Conservation (phyloP, 2,329 filamentous ascomycete species). For the Calonectria pseudoturangicola region DNA sequence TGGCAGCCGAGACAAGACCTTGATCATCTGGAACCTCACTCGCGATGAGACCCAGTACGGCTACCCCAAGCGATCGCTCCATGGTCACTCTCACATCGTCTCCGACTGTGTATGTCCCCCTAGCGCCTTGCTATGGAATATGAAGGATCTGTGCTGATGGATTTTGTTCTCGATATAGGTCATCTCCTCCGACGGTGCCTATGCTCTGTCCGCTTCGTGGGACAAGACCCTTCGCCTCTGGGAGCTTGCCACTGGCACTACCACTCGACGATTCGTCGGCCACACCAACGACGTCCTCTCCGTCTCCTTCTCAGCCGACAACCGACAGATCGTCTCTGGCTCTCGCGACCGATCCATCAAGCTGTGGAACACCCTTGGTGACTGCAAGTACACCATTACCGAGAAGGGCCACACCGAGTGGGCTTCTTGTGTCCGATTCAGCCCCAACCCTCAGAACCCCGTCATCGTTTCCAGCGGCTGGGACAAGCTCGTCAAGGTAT, state of each 20-base stretch:
- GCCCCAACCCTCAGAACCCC: constrained; percentile 99
- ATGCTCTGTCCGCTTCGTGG: constrained; percentile 99
- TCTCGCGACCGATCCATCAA: constrained; percentile 99
- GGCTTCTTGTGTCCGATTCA: constrained; percentile 99
- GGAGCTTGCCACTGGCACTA: constrained; percentile 98
- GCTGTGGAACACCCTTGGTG: constrained; percentile 99
- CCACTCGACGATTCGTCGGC: constrained; percentile 98
- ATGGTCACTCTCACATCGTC: constrained; percentile 99
- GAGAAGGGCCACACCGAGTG: constrained; percentile 99
- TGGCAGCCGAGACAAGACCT: constrained; percentile 96
- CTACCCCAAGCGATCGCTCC: constrained; percentile 98
- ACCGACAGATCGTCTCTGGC: constrained; percentile 99
- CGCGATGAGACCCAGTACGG: constrained; percentile 98
- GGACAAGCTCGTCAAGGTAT: constrained; percentile 99
- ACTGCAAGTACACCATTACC: constrained; percentile 99
- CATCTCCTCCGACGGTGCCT: constrained; percentile 99
- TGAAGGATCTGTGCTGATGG: constrained; percentile 47
- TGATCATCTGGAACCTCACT: constrained; percentile 99
- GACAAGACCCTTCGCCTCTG: constrained; percentile 99
- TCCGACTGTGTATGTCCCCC: constrained; percentile 94
- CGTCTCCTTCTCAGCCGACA: constrained; percentile 99
- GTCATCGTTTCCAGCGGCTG: constrained; percentile 99
- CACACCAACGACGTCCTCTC: constrained; percentile 99
- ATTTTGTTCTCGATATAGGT: constrained; percentile 74
- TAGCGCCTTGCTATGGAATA: constrained; percentile 22